Percentiles rank a stretch among this genome's conserved stretches.
Evolutionary conservation across 1,139 yeast genomes (phyloP).

Genomic region (Candida sanyaensis): DNA sequence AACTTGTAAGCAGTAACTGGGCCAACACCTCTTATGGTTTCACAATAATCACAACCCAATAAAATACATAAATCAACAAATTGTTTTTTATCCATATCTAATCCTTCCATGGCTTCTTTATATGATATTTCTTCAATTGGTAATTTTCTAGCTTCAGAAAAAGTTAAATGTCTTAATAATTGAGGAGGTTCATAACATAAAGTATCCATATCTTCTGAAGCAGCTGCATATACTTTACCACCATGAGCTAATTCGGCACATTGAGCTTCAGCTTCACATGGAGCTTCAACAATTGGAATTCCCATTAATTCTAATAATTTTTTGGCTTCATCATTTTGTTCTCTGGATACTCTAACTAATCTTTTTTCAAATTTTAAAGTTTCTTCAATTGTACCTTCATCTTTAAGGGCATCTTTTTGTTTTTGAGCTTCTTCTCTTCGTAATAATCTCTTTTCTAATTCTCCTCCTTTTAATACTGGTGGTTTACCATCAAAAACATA

Average conservation of each 20-base stretch:
- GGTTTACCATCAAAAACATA: conserved; percentile 98
- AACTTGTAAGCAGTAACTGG: conserved; percentile 91
- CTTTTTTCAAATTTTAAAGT: conserved; percentile 79
- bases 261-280: conserved; percentile 98
- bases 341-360: conserved; percentile 82
- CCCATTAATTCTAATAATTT: conserved; percentile 84
- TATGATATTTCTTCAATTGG: conserved; percentile 87
- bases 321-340: conserved; percentile 94
- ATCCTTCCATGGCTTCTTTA: conserved; percentile 68
- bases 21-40: conserved; percentile 92
- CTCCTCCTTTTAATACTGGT: conserved; percentile 89
- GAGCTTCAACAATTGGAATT: conserved; percentile 89
- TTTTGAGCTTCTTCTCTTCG: conserved; percentile 83
- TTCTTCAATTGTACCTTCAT: conserved; percentile 79
- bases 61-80: conserved; percentile 91
- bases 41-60: conserved; percentile 96
- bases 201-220: conserved; percentile 99
- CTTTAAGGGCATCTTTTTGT: conserved; percentile 71
- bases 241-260: conserved; percentile 90
- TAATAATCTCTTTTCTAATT: conserved; percentile 79
- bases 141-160: conserved; percentile 89
- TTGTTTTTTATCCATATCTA: conserved; percentile 69
- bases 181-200: conserved; percentile 86
- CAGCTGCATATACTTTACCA: conserved; percentile 94
- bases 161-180: conserved; percentile 84